Evolutionary conservation across 2,329 filamentous ascomycete species (phyloP).

Genomic region (Scleromitrula shiraiana): DNA sequence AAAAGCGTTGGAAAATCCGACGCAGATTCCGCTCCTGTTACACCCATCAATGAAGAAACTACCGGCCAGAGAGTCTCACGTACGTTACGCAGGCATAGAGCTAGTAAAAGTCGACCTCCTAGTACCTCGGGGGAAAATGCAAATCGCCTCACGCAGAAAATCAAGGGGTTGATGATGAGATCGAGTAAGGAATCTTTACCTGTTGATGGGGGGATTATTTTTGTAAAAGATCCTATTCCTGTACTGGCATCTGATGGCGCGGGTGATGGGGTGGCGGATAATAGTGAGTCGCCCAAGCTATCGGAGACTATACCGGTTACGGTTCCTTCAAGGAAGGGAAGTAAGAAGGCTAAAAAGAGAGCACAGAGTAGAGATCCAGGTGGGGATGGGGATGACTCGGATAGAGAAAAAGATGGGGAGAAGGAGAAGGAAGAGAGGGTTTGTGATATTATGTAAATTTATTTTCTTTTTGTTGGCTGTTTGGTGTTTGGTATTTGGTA

Average conservation of each 20-base stretch:
- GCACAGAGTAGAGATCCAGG: slow-evolving; percentile 23
- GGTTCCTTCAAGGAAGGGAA: slow-evolving; percentile 4
- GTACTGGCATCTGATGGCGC: slow-evolving; percentile 5
- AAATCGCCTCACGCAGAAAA: slow-evolving; percentile 47
- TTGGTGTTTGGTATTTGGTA: too few relatives aligned
- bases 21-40: slow-evolving; percentile 34
- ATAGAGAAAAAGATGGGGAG: slow-evolving; percentile 21
- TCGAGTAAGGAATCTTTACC: slow-evolving; percentile 25
- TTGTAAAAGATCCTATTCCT: too few relatives aligned
- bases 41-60: slow-evolving; percentile 45
- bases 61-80: slow-evolving; percentile 48
- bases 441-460: slow-evolving; percentile 39
- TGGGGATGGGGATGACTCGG: slow-evolving; percentile 12
- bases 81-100: slow-evolving; percentile 47
- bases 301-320: neutral
- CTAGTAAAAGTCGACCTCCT: slow-evolving; percentile 44
- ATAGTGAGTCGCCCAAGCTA: slow-evolving; percentile 1
- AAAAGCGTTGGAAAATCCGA: slow-evolving; percentile 31
- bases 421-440: slow-evolving; percentile 36
- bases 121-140: slow-evolving; percentile 54
- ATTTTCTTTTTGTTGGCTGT: neutral
- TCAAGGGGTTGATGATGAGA: slow-evolving; percentile 36
- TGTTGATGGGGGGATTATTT: neutral
- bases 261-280: slow-evolving; percentile 1
- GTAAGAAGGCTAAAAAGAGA: slow-evolving; percentile 15